phyloP scores from a whole-genome alignment of 805 yeast genomes.

The Ogataea nitratoaversa region DNA sequence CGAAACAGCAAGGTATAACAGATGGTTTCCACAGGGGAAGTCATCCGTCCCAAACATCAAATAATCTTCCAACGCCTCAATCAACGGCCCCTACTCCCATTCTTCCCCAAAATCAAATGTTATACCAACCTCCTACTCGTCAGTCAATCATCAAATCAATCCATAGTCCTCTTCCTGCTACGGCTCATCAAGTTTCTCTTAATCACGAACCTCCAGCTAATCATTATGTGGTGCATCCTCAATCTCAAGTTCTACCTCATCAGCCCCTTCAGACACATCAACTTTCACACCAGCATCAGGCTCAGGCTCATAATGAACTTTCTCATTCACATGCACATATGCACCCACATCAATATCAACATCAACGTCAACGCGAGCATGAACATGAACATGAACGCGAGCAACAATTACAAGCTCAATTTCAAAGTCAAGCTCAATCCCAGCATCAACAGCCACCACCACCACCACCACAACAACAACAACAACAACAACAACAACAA shows the following conservation, averaged over 20 bases:
- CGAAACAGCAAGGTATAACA: not conserved
- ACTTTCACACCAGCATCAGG: slow-evolving; percentile 5
- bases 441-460: not conserved
- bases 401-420: too few species aligned
- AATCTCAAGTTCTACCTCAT: too few species aligned
- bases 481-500: slow-evolving; percentile 1
- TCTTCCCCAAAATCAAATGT: not conserved
- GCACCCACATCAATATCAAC: slow-evolving; percentile 4
- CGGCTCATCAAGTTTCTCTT: too few species aligned
- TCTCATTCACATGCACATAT: slow-evolving; percentile 1
- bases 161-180: too few species aligned
- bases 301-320: too few species aligned
- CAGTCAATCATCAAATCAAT: too few species aligned
- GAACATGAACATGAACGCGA: too few species aligned
- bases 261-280: not conserved
- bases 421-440: too few species aligned
- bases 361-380: not conserved
- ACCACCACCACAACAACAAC: not conserved
- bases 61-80: not conserved
- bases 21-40: not conserved
- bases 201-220: too few species aligned
- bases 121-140: too few species aligned
- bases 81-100: not conserved
- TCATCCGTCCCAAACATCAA: not conserved
- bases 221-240: too few species aligned